A percentile compares a stretch with the other conserved stretches of the same genome.
These are phyloP conservation scores for Candida xyloterini DNA, from an alignment of 805 yeast genomes.

Conservation along the genomic window DNA sequence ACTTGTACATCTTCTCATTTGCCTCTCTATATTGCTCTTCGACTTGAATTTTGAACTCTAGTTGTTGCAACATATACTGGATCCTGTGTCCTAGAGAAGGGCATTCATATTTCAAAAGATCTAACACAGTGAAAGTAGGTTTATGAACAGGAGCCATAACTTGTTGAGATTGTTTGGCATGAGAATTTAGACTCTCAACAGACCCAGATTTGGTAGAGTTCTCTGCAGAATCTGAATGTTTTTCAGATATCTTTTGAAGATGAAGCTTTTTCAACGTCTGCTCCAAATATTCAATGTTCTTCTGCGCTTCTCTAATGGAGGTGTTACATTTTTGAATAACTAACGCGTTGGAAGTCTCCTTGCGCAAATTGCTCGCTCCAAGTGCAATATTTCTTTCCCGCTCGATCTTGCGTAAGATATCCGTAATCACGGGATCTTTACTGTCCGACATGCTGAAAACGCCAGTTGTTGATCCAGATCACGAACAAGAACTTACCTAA, in stretches of 20 bases:
- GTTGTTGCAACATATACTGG: constrained; percentile 91
- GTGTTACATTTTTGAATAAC: constrained; percentile 91
- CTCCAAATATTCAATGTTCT: constrained; percentile 84
- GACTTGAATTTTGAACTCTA: constrained; percentile 89
- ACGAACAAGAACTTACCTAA: background rate
- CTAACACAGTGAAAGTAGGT: constrained; percentile 65
- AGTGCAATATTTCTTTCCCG: constrained; percentile 83
- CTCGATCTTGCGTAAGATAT: constrained; percentile 81
- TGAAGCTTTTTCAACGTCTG: constrained; percentile 66
- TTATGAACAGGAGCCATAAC: constrained; percentile 20
- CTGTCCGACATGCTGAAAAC: constrained; percentile 19
- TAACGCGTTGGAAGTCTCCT: constrained; percentile 70
- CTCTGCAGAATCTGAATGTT: constrained; percentile 1
- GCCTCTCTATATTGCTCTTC: constrained; percentile 93
- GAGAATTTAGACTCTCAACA: constrained; percentile 1
- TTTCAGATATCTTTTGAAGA: constrained; percentile 28
- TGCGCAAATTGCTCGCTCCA: constrained; percentile 80
- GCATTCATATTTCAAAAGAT: constrained; percentile 86
- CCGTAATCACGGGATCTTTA: constrained; percentile 46
- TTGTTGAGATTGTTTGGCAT: constrained; percentile 11
- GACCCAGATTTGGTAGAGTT: constrained; percentile 3
- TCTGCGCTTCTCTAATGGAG: constrained; percentile 85
- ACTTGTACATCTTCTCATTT: constrained; percentile 79
- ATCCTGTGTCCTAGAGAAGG: constrained; percentile 93
- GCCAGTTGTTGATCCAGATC: constrained; percentile 12